Percentiles rank a stretch among this genome's conserved stretches.
Evolutionary conservation across 2,329 filamentous ascomycete species (phyloP).

Genomic region (Colletotrichum godetiae): DNA sequence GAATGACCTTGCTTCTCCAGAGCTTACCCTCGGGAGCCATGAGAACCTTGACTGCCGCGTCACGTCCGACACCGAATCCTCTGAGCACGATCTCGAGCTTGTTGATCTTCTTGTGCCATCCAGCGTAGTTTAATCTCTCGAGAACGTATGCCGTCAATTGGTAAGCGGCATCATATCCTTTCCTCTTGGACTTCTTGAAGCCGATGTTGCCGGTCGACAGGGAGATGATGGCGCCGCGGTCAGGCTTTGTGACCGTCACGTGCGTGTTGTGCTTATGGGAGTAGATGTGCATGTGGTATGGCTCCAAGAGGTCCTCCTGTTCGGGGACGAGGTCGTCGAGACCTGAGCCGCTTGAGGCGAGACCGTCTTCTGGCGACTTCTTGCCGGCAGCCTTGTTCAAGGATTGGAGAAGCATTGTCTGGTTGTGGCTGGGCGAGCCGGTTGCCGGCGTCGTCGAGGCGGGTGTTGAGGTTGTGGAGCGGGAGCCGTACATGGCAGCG

Average conservation of each 20-base stretch:
- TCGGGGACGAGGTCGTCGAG: conserved; percentile 41
- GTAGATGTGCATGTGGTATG: conserved; percentile 89
- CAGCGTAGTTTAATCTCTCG: conserved; percentile 84
- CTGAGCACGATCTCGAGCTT: conserved; percentile 83
- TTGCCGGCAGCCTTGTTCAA: conserved; percentile 45
- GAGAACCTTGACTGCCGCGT: conserved; percentile 90
- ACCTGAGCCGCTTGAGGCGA: background rate
- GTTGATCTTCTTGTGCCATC: conserved; percentile 80
- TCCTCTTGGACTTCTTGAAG: conserved; percentile 85
- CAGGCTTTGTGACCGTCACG: conserved; percentile 87
- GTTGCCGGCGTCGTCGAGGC: no score
- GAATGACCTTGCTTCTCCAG: conserved; percentile 79
- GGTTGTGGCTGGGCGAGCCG: conserved; percentile 41
- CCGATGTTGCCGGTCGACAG: conserved; percentile 88
- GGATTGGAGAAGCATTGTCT: conserved; percentile 53
- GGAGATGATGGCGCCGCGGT: conserved; percentile 82
- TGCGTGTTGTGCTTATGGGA: conserved; percentile 95
- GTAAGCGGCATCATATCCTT: conserved; percentile 90
- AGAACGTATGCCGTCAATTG: conserved; percentile 88
- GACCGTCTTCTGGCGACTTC: background rate
- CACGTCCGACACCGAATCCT: conserved; percentile 87
- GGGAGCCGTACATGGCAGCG: conserved; percentile 34
- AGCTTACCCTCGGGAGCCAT: conserved; percentile 85
- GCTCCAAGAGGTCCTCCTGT: conserved; percentile 60
- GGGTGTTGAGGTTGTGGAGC: background rate